A percentile compares a stretch with the other conserved stretches of the same genome.
Conservation (phyloP, 2,329 filamentous ascomycete genomes). For the Xylaria sp. region DNA sequence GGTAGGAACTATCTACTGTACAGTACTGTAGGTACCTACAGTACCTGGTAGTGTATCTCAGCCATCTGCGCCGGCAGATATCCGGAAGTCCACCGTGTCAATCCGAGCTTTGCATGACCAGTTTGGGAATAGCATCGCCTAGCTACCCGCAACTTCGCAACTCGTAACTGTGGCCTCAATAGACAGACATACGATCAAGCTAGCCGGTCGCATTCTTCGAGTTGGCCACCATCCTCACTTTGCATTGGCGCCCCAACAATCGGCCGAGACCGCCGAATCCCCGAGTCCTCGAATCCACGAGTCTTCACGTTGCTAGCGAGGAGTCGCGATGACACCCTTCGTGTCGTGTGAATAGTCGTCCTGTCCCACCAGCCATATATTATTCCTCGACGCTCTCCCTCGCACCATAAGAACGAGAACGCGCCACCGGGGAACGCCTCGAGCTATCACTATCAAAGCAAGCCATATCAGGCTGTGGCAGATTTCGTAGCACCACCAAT, state of each 20-base stretch:
- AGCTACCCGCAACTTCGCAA: too few relatives aligned
- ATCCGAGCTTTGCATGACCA: constrained; percentile 5
- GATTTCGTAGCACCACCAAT: too few relatives aligned
- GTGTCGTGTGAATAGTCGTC: constrained; percentile 15
- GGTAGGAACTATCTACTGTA: neutral
- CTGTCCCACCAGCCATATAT: neutral
- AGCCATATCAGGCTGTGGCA: too few relatives aligned
- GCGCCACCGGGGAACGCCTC: neutral
- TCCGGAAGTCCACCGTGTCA: constrained; percentile 41
- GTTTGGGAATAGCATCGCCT: constrained; percentile 31
- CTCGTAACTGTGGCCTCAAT: constrained; percentile 37
- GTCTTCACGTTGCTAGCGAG: neutral
- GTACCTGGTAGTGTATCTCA: too few relatives aligned
- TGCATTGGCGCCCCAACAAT: neutral
- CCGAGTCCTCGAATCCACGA: neutral
- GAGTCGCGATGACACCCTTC: constrained; percentile 16
- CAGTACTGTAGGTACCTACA: neutral
- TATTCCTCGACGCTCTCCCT: constrained; percentile 8
- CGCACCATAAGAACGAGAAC: too few relatives aligned
- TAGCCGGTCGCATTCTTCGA: neutral
- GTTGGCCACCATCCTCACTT: neutral
- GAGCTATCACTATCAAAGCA: too few relatives aligned
- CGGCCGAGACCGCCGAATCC: neutral
- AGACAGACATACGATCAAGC: neutral
- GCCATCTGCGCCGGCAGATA: constrained; percentile 38